A percentile compares a stretch with the other conserved stretches of the same genome.
Evolutionary conservation across 2,329 filamentous ascomycete species (phyloP).

Genomic region (Ceratocystiopsis sp.): DNA sequence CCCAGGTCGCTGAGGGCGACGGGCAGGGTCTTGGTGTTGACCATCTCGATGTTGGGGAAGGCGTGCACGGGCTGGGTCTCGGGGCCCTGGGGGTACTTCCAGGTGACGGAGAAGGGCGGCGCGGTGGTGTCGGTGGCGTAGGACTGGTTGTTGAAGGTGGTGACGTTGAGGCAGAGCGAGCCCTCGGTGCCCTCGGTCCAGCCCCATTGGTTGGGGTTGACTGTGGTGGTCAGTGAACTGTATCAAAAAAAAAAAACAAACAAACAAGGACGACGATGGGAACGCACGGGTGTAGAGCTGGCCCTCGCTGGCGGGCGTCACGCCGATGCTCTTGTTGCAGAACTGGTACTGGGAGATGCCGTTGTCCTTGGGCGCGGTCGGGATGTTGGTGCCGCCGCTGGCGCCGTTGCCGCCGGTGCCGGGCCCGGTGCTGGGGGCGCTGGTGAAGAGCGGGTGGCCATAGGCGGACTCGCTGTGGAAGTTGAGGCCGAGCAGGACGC

Average conservation of each 20-base stretch:
- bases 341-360: constrained; percentile 10
- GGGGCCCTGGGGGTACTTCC: constrained; percentile 29
- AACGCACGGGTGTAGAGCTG: constrained; percentile 30
- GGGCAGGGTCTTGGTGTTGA: too few relatives aligned
- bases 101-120: constrained; percentile 33
- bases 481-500: constrained; percentile 31
- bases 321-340: constrained; percentile 27
- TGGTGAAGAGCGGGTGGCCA: constrained; percentile 28
- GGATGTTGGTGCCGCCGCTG: constrained; percentile 14
- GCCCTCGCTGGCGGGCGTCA: constrained; percentile 24
- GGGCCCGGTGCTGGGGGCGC: constrained; percentile 11
- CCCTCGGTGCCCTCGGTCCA: constrained; percentile 21
- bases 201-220: constrained; percentile 41
- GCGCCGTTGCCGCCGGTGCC: constrained; percentile 4
- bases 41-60: constrained; percentile 28
- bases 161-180: constrained; percentile 33
- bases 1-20: constrained; percentile 21
- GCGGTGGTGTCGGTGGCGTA: constrained; percentile 28
- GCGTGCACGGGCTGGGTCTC: constrained; percentile 31
- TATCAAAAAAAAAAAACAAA: neutral
- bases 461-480: constrained; percentile 20
- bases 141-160: constrained; percentile 30
- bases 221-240: constrained; percentile 18
- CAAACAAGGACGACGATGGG: neutral
- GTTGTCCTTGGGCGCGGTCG: constrained; percentile 8